Evolutionary conservation across 805 yeast genomes (phyloP).

Genomic region (Phaffomyces opuntiae): DNA sequence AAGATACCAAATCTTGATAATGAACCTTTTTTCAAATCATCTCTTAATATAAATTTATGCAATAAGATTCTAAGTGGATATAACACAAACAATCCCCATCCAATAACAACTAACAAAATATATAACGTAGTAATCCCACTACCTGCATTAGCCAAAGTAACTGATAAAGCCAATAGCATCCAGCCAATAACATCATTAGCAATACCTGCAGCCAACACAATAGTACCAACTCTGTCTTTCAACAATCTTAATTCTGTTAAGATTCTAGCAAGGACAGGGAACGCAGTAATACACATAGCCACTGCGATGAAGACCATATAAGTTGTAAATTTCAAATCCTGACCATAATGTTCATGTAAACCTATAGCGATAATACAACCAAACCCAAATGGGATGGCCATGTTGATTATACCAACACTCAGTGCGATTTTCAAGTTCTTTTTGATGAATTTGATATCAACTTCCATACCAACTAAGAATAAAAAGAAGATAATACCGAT

Average conservation of each 20-base stretch:
- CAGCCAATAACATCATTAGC: slow-evolving; percentile 76
- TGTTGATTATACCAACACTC: slow-evolving; percentile 61
- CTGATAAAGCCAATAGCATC: slow-evolving; percentile 69
- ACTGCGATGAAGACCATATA: slow-evolving; percentile 78
- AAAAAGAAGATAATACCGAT: slow-evolving; percentile 68
- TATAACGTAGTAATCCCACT: slow-evolving; percentile 64
- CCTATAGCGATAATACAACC: slow-evolving; percentile 72
- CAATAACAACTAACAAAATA: slow-evolving; percentile 57
- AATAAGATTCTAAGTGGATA: slow-evolving; percentile 50
- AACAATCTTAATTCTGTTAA: slow-evolving; percentile 65
- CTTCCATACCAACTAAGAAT: slow-evolving; percentile 75
- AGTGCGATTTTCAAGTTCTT: slow-evolving; percentile 56
- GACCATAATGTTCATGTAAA: slow-evolving; percentile 48
- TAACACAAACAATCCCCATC: slow-evolving; percentile 58
- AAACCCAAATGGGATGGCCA: slow-evolving; percentile 74
- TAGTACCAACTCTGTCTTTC: slow-evolving; percentile 63
- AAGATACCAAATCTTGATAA: slow-evolving; percentile 59
- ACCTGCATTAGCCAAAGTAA: slow-evolving; percentile 69
- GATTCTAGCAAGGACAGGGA: slow-evolving; percentile 78
- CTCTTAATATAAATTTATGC: slow-evolving; percentile 36
- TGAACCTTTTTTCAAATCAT: slow-evolving; percentile 48
- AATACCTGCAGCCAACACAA: slow-evolving; percentile 79
- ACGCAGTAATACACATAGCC: slow-evolving; percentile 79
- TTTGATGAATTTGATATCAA: slow-evolving; percentile 57
- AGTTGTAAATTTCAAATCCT: slow-evolving; percentile 53